phyloP scores from a whole-genome alignment of 768 basidiomycete species.

The Mycena vitilis region DNA sequence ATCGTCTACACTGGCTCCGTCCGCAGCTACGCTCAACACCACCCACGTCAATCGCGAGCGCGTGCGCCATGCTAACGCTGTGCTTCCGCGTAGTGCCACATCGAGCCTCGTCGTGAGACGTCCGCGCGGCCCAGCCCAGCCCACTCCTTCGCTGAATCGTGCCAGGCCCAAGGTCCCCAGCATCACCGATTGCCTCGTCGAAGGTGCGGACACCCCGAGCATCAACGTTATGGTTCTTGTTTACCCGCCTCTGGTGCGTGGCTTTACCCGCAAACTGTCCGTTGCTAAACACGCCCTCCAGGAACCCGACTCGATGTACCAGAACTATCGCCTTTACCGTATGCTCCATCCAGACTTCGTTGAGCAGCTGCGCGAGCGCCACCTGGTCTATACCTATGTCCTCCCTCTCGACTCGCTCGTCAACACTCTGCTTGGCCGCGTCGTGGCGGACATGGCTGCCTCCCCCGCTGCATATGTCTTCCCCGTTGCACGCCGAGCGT shows the following conservation, averaged over 20 bases:
- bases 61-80: not conserved
- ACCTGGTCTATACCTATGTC: not conserved
- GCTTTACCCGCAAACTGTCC: too few relatives aligned
- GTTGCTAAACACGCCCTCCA: too few relatives aligned
- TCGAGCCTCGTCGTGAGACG: not conserved
- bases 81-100: not conserved
- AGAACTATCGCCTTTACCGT: not conserved
- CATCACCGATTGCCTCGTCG: not conserved
- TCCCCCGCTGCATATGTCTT: not conserved
- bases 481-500: not conserved
- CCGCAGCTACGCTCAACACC: not conserved
- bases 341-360: constrained; percentile 3
- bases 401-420: not conserved
- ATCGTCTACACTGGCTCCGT: not conserved
- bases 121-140: not conserved
- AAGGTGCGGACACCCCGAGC: not conserved
- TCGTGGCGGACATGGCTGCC: not conserved
- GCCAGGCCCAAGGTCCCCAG: not conserved
- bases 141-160: not conserved
- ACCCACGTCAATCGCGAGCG: constrained; percentile 1
- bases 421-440: not conserved
- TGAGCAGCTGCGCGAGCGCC: not conserved
- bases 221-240: not conserved
- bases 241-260: constrained; percentile 7
- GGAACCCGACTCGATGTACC: not conserved